Evolutionary conservation across 345 rosid species (phyloP).

Genomic region (Durio zibethinus): DNA sequence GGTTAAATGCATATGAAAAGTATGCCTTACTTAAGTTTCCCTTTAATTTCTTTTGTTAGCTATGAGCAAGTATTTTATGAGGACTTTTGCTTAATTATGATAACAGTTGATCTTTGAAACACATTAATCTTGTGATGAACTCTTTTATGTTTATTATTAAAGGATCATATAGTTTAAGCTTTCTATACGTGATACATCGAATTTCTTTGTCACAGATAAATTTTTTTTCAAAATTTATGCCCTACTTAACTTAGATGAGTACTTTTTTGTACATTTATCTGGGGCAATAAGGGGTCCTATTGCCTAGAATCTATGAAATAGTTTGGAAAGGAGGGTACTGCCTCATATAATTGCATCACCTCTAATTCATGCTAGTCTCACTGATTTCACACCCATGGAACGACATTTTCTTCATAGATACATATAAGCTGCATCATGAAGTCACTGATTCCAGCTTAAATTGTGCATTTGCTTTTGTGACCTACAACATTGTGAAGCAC

Average conservation of each 20-base stretch:
- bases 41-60: background rate
- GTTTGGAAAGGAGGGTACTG: background rate
- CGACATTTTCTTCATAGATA: background rate
- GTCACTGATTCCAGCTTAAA: background rate
- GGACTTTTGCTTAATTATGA: background rate
- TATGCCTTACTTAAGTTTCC: background rate
- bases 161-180: background rate
- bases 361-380: background rate
- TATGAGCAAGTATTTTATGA: background rate
- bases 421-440: background rate
- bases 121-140: background rate
- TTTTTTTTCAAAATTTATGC: background rate
- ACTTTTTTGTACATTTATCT: background rate
- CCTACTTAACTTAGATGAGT: background rate
- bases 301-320: background rate
- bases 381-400: background rate
- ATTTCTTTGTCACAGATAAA: background rate
- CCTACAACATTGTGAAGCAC: background rate
- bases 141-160: background rate
- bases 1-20: background rate
- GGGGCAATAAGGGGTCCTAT: background rate
- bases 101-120: background rate
- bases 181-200: background rate
- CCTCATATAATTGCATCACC: background rate
- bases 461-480: background rate